phyloP scores from a whole-genome alignment of 805 yeast species.

The Hanseniaspora lachancei region DNA sequence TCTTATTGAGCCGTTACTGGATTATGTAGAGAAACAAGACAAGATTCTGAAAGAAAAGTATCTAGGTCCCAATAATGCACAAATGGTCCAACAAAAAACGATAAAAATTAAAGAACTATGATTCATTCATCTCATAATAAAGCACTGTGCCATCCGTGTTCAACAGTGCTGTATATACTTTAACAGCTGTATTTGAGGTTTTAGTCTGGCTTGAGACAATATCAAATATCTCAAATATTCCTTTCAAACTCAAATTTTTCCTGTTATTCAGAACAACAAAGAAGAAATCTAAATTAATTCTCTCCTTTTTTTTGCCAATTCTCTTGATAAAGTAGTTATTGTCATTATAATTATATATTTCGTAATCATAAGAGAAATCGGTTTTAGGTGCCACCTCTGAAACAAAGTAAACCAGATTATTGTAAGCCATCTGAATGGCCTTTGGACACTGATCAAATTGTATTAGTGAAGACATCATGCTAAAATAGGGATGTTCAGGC shows the following conservation, averaged over 20 bases:
- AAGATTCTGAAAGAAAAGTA: slow-evolving; percentile 4
- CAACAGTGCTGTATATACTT: slow-evolving; percentile 4
- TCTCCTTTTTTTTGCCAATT: background rate
- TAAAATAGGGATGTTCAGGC: background rate
- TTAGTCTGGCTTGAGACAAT: background rate
- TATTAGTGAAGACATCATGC: background rate
- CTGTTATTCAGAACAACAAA: background rate
- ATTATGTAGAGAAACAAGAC: slow-evolving; percentile 10
- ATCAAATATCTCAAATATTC: background rate
- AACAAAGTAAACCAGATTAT: slow-evolving; percentile 3
- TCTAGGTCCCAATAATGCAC: background rate
- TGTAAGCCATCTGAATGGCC: background rate
- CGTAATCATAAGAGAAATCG: background rate
- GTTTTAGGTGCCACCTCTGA: background rate
- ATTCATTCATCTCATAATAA: background rate
- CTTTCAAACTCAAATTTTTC: background rate
- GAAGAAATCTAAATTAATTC: background rate
- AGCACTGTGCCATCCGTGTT: slow-evolving; percentile 4
- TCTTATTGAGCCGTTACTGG: slow-evolving; percentile 5
- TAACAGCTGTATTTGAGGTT: background rate
- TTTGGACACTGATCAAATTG: background rate
- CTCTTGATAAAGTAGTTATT: background rate
- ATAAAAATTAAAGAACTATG: slow-evolving; percentile 5
- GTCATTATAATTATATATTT: background rate
- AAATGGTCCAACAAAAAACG: background rate